Evolutionary conservation across 768 basidiomycete genomes (phyloP), one percentile per base, ranked within the genome.

Genomic region (Amanita brunnescens): DNA sequence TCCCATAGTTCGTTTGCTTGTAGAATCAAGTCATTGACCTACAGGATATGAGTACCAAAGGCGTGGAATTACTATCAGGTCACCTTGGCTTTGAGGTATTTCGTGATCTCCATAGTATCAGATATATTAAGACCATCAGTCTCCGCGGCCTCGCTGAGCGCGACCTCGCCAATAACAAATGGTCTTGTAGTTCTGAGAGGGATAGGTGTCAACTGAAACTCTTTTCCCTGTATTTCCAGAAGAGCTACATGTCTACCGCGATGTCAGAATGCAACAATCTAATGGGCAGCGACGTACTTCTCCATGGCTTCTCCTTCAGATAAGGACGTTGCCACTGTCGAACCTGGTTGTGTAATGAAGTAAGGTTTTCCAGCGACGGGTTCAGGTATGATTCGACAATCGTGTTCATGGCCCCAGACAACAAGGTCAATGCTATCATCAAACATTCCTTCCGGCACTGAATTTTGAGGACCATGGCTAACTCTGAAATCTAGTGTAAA

Each of bases 351-450:
- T 2, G 85, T 80, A 60, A 99, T 92, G 60, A 79, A 83, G 68
- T 99, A 99, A 13, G 77, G 78, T 65, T 95, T 94, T 10, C 90
- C 92, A 3, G 91, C 84, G 6, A 99, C 95, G 5, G 82, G 77
- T 60, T 96, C 91, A 0, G 96, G 95, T 2, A 81, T 72, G 49
- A 95, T 88, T 26, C 94, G 81, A 61, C 95, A 98, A 65, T 98
- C 96, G 62, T 99, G 96, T 65, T 99, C 96, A 64, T 99, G 96
- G 6, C 96, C 96, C 96, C 96, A 99, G 2, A 99, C 75, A 6
- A 99, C 90, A 13, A 99, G 76, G 59, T 97, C 83, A 32, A 97
- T 76, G 59, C 83, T 87, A 61, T 99, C 91, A 62, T 98, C 95
- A 58, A 99, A 99, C 82, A 97, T 87, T 54, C 88, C 87, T 61